Percentiles rank a stretch among this genome's conserved stretches.
Conservation (phyloP, 768 basidiomycete genomes). For the Naganishia friedmannii region DNA sequence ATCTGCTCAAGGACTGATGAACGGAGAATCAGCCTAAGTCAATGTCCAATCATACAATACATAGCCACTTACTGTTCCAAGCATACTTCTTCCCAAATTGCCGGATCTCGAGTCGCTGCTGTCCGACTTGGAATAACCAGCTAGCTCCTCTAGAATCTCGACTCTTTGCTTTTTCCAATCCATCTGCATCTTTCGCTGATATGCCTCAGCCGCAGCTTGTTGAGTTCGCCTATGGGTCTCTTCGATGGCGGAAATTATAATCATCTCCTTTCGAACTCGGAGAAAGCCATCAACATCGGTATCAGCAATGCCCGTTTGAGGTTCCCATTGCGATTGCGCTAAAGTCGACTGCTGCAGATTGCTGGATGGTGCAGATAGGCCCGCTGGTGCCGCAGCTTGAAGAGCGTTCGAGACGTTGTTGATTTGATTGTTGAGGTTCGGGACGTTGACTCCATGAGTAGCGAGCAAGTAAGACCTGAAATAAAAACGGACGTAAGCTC, state of each 20-base stretch:
- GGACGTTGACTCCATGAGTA: slow-evolving; percentile 86
- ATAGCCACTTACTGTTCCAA: not conserved
- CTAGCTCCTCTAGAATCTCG: slow-evolving; percentile 31
- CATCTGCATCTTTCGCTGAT: slow-evolving; percentile 13
- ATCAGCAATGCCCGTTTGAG: slow-evolving; percentile 87
- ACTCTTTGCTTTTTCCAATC: slow-evolving; percentile 31
- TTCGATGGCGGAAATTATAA: slow-evolving; percentile 88
- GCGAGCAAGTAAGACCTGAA: slow-evolving; percentile 71
- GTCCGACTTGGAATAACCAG: slow-evolving; percentile 16
- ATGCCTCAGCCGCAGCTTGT: slow-evolving; percentile 35
- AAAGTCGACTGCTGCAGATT: slow-evolving; percentile 68
- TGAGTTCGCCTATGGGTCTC: slow-evolving; percentile 69
- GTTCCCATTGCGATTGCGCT: slow-evolving; percentile 66
- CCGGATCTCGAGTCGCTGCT: slow-evolving; percentile 4
- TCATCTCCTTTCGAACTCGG: slow-evolving; percentile 91
- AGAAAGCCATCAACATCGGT: slow-evolving; percentile 91
- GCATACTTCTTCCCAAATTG: slow-evolving; percentile 12
- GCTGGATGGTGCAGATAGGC: slow-evolving; percentile 66
- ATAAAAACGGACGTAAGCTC: slow-evolving; percentile 1
- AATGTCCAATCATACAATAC: not conserved
- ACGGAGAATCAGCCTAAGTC: not conserved
- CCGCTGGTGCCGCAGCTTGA: slow-evolving; percentile 62
- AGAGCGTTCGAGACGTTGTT: slow-evolving; percentile 38
- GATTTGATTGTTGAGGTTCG: slow-evolving; percentile 78
- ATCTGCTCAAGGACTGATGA: slow-evolving; percentile 14